Conservation (phyloP, 2,329 filamentous ascomycete genomes). For the Aspergillus quadrilineatus region DNA sequence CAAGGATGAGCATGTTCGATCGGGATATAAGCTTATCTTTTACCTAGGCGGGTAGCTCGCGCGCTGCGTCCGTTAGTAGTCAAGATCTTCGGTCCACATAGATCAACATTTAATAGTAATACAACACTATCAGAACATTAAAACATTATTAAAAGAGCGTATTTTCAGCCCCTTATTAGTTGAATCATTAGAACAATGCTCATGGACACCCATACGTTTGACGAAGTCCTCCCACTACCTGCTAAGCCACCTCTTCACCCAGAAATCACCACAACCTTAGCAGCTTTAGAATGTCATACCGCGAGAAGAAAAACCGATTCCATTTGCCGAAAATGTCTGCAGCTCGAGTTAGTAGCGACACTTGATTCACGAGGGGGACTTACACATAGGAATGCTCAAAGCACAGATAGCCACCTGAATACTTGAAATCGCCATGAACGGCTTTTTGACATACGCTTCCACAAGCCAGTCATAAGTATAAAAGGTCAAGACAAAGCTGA, state of each 20-base stretch:
- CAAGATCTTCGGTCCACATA: neutral
- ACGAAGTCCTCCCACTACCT: neutral
- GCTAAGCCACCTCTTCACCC: neutral
- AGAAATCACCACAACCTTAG: constrained; percentile 29
- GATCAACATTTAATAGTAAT: neutral
- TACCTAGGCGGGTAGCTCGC: constrained; percentile 4
- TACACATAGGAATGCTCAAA: constrained; percentile 75
- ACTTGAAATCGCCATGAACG: constrained; percentile 70
- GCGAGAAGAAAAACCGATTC: constrained; percentile 70
- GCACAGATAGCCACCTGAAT: constrained; percentile 77
- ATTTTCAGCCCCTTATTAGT: neutral
- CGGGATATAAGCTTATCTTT: constrained; percentile 8
- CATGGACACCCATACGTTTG: neutral
- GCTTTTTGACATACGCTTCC: constrained; percentile 52
- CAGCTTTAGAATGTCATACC: constrained; percentile 67
- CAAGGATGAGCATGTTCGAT: neutral
- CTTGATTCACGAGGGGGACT: constrained; percentile 40
- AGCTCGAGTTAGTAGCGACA: neutral
- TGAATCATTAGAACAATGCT: neutral
- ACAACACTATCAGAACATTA: neutral
- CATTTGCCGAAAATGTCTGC: constrained; percentile 76
- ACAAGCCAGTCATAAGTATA: constrained; percentile 82
- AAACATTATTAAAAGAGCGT: neutral
- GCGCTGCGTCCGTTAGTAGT: neutral
- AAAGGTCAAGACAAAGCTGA: constrained; percentile 82